Conservation (phyloP, 2,329 filamentous ascomycete species). For the Rugonectria rugulosa region DNA sequence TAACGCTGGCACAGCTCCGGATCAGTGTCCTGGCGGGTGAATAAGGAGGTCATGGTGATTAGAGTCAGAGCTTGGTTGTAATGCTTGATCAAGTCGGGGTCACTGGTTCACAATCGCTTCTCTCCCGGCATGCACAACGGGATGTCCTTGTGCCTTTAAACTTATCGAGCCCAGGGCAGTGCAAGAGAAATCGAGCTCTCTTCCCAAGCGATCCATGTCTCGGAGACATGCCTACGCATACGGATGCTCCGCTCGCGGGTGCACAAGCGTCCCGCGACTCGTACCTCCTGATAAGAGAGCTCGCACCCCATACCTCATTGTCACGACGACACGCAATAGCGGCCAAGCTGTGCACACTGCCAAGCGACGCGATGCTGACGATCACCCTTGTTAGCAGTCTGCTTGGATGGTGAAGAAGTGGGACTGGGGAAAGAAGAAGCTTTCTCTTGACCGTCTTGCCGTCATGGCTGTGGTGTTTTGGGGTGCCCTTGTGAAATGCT, state of each 20-base stretch:
- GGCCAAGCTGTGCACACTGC: conserved; percentile 29
- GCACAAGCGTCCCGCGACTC: conserved; percentile 15
- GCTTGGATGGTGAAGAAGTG: conserved; percentile 13
- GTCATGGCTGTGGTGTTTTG: conserved; percentile 1
- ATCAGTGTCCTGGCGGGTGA: conserved; percentile 24
- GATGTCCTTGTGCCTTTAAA: conserved; percentile 17
- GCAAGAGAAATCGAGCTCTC: background rate
- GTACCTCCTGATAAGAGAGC: conserved; percentile 14
- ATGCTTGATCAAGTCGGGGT: background rate
- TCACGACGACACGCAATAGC: conserved; percentile 36
- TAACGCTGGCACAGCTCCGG: conserved; percentile 47
- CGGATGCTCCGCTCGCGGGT: conserved; percentile 10
- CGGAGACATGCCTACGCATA: conserved; percentile 5
- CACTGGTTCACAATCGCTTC: background rate
- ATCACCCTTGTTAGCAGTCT: conserved; percentile 34
- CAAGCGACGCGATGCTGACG: conserved; percentile 31
- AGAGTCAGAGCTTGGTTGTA: background rate
- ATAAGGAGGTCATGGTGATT: conserved; percentile 29
- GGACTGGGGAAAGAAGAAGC: conserved; percentile 9
- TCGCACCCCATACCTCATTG: conserved; percentile 15
- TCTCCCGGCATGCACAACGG: background rate
- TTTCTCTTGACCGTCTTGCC: conserved; percentile 7
- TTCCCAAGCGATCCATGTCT: conserved; percentile 11
- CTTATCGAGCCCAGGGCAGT: conserved; percentile 4
- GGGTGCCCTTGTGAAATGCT: background rate